These are phyloP conservation scores for Ogataea naganishii DNA, from an alignment of 805 yeast species.

Conservation along the genomic window DNA sequence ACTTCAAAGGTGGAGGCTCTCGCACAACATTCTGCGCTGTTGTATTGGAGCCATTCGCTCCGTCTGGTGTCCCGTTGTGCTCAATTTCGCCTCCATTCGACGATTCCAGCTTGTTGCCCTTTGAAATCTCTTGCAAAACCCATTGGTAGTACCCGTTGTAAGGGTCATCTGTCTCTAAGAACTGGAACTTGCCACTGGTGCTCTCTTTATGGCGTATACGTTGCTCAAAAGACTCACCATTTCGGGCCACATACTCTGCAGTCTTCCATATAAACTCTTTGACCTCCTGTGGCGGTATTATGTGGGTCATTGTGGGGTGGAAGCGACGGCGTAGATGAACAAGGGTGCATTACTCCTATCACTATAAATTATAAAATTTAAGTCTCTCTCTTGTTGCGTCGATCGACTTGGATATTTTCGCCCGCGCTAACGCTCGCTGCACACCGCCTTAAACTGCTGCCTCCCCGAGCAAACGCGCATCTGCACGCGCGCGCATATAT, in stretches of 20 bases:
- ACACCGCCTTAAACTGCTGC: too few species aligned
- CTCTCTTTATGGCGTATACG: constrained; percentile 40
- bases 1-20: constrained; percentile 11
- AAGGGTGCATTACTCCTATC: too few species aligned
- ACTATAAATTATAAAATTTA: too few species aligned
- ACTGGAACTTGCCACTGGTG: constrained; percentile 49
- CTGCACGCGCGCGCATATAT: too few species aligned
- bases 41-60: not conserved
- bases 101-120: constrained; percentile 10
- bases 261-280: constrained; percentile 59
- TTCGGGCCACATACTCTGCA: constrained; percentile 56
- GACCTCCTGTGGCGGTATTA: constrained; percentile 48
- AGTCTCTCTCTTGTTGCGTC: too few species aligned
- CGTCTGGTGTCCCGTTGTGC: too few species aligned
- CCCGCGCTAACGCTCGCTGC: too few species aligned
- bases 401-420: too few species aligned
- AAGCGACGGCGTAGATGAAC: too few species aligned
- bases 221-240: constrained; percentile 60
- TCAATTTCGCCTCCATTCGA: constrained; percentile 1
- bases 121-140: constrained; percentile 28
- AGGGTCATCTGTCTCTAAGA: constrained; percentile 46
- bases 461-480: too few species aligned
- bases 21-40: not conserved
- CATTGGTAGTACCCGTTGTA: constrained; percentile 50
- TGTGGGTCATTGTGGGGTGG: too few species aligned